These are phyloP conservation scores for Trypanosoma avium DNA, from an alignment of 208 protist genomes.

Conservation along the genomic window DNA sequence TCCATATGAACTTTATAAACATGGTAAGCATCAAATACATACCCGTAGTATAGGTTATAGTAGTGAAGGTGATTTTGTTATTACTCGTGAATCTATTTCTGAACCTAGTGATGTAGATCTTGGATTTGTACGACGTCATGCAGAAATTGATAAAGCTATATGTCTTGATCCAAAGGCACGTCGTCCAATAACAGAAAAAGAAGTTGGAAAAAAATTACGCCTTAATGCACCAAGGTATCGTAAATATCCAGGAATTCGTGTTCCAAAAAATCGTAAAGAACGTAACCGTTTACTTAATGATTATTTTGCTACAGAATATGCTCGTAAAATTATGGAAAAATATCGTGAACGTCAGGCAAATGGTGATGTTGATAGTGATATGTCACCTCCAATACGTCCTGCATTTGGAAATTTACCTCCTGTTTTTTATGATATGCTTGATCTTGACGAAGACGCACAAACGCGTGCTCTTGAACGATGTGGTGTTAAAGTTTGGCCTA, in stretches of 20 bases:
- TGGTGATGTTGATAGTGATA: constrained; percentile 22
- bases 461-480: constrained; percentile 36
- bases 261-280: constrained; percentile 69
- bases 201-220: constrained; percentile 47
- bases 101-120: constrained; percentile 78
- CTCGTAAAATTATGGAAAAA: constrained; percentile 43
- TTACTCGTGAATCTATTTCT: constrained; percentile 74
- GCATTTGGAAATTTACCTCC: constrained; percentile 62
- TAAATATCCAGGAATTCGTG: constrained; percentile 86
- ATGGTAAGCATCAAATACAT: constrained; percentile 75
- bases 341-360: constrained; percentile 48
- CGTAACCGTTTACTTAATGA: constrained; percentile 84
- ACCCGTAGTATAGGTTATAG: constrained; percentile 85
- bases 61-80: constrained; percentile 80
- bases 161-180: constrained; percentile 79
- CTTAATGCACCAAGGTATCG: constrained; percentile 58
- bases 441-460: constrained; percentile 72
- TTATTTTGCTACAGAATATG: constrained; percentile 66
- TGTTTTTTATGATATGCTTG: constrained; percentile 49
- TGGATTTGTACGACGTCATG: constrained; percentile 41
- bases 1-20: constrained; percentile 83
- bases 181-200: constrained; percentile 59
- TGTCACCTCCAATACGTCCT: constrained; percentile 31
- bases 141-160: constrained; percentile 59
- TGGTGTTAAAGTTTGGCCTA: constrained; percentile 30